phyloP scores from a whole-genome alignment of 1,284 basidiomycete genomes.

The Cryptococcus floricola region DNA sequence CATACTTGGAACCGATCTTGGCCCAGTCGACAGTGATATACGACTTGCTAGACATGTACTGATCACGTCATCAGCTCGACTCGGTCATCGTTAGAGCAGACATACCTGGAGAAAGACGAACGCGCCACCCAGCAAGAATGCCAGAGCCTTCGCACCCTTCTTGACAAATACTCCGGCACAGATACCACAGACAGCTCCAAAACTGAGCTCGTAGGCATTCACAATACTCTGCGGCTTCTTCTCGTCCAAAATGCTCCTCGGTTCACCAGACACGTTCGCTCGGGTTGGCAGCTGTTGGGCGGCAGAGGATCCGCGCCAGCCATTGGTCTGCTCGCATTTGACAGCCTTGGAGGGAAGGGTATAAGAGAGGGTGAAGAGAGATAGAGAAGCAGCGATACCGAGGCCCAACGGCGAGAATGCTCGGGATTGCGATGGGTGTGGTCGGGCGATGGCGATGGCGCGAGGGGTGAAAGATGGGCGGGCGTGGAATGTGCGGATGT shows the following conservation, averaged over 20 bases:
- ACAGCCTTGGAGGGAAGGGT: constrained; percentile 10
- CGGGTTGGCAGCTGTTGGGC: background rate
- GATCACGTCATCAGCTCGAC: background rate
- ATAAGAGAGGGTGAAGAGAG: constrained; percentile 13
- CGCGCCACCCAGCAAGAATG: constrained; percentile 77
- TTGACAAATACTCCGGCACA: constrained; percentile 92
- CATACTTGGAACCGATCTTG: constrained; percentile 58
- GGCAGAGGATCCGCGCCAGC: background rate
- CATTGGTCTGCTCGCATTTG: constrained; percentile 7
- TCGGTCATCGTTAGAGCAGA: background rate
- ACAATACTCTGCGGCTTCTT: constrained; percentile 60
- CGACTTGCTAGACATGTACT: constrained; percentile 72
- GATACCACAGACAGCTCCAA: constrained; percentile 80
- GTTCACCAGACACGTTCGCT: background rate
- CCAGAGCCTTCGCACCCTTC: constrained; percentile 79
- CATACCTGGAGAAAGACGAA: constrained; percentile 80
- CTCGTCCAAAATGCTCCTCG: background rate
- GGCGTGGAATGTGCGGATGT: constrained; percentile 13
- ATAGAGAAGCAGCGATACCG: constrained; percentile 25
- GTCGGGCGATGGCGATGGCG: constrained; percentile 1
- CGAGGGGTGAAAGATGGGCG: constrained; percentile 8
- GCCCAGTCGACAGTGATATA: constrained; percentile 78
- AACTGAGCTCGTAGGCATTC: constrained; percentile 75
- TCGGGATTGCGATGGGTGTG: constrained; percentile 8
- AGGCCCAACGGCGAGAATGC: constrained; percentile 32